Percentiles rank a stretch among this genome's conserved stretches.
These are phyloP conservation scores for Stephania japonica DNA, from an alignment of 164 flowering plant species.

Conservation along the genomic window DNA sequence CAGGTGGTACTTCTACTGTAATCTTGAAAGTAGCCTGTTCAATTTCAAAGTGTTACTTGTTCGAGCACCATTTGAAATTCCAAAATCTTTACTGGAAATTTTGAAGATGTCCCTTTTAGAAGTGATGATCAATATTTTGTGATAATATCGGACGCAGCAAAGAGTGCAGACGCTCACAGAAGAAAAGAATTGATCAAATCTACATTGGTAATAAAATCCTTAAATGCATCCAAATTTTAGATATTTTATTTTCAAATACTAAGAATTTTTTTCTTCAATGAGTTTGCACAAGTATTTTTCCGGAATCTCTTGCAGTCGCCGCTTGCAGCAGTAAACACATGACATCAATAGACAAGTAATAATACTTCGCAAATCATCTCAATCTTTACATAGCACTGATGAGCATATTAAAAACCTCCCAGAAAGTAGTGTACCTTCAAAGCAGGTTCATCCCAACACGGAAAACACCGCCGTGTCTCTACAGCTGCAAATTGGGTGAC, in stretches of 20 bases:
- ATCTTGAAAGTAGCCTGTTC: conserved; percentile 90
- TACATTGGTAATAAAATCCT: too few species aligned
- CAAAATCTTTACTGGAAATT: background rate
- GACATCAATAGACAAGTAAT: background rate
- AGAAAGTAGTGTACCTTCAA: conserved; percentile 49
- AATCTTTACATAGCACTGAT: background rate
- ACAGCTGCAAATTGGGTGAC: conserved; percentile 95
- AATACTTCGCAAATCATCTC: background rate
- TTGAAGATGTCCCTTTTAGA: background rate
- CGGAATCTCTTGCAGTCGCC: background rate
- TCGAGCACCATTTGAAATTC: background rate
- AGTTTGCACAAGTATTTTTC: background rate
- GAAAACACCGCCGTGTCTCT: conserved; percentile 94
- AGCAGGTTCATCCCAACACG: conserved; percentile 99
- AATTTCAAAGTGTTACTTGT: background rate
- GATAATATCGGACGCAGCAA: too few species aligned
- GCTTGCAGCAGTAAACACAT: conserved; percentile 1
- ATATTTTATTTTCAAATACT: background rate
- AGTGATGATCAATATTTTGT: background rate
- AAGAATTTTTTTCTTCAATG: background rate
- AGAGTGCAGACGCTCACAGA: too few species aligned
- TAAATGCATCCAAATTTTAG: background rate
- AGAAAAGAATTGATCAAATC: too few species aligned
- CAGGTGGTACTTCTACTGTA: conserved; percentile 72
- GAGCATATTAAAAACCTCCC: background rate